Conservation (phyloP, 2,329 filamentous ascomycete genomes). For the Fusarium newnesense region DNA sequence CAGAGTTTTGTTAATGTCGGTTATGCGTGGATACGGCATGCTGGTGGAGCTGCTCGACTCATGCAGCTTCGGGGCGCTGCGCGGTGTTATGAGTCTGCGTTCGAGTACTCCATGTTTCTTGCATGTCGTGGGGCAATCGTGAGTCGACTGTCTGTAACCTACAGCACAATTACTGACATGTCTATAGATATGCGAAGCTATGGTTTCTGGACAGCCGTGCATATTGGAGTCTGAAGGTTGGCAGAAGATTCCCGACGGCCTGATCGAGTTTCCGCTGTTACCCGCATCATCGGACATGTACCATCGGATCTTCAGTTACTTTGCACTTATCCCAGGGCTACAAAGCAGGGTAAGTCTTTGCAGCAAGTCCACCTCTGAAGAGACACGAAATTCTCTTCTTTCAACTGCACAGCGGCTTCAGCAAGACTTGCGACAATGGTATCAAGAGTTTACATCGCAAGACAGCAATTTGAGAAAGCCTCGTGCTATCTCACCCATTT, state of each 20-base stretch:
- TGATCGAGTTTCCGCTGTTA: neutral
- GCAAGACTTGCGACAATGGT: neutral
- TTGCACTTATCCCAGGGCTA: neutral
- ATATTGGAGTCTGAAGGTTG: fast-evolving
- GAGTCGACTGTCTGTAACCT: fast-evolving
- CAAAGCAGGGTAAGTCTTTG: fast-evolving
- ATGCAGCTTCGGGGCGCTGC: neutral
- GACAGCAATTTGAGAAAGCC: fast-evolving
- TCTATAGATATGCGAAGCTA: neutral
- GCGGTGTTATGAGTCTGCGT: neutral
- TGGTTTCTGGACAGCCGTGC: fast-evolving
- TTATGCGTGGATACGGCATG: neutral
- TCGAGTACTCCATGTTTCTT: neutral
- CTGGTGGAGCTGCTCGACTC: neutral
- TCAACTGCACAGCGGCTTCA: neutral
- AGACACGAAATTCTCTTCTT: fast-evolving
- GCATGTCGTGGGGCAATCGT: neutral
- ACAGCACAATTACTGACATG: fast-evolving
- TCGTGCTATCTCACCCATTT: fast-evolving
- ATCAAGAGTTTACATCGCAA: neutral
- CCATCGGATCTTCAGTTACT: neutral
- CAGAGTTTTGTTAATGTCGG: neutral
- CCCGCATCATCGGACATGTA: neutral
- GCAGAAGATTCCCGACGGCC: neutral
- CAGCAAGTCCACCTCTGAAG: fast-evolving